A percentile compares a stretch with the other conserved stretches of the same genome.
Conservation (phyloP, 2,329 filamentous ascomycete genomes). For the Alternaria metachromatica region DNA sequence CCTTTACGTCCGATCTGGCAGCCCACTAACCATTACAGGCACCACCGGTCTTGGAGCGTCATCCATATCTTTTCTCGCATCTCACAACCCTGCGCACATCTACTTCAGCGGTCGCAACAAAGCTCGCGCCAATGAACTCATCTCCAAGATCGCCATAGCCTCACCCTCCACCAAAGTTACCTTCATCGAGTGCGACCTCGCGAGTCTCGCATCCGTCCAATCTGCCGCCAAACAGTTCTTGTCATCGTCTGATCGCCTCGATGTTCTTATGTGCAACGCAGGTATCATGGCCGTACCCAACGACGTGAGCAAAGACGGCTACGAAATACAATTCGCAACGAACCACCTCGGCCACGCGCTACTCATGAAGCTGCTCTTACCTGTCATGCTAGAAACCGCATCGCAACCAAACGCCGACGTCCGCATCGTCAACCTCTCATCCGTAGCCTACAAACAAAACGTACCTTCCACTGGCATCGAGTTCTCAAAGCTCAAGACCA, state of each 20-base stretch:
- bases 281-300: conserved; percentile 51
- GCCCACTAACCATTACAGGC: conserved; percentile 30
- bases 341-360: conserved; percentile 60
- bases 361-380: conserved; percentile 55
- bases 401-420: conserved; percentile 50
- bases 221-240: conserved; percentile 4
- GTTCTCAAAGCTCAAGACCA: conserved; percentile 24
- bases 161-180: conserved; percentile 45
- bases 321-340: conserved; percentile 59
- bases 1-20: not conserved
- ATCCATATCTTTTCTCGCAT: conserved; percentile 52
- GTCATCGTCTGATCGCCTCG: conserved; percentile 50
- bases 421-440: conserved; percentile 53
- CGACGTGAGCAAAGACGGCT: conserved; percentile 53
- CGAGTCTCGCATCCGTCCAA: conserved; percentile 5
- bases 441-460: conserved; percentile 32
- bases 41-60: conserved; percentile 57
- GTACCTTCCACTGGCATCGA: conserved; percentile 39
- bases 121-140: conserved; percentile 49
- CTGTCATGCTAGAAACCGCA: conserved; percentile 51
- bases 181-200: conserved; percentile 6
- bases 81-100: conserved; percentile 53
- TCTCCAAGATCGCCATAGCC: conserved; percentile 51
- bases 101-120: conserved; percentile 55
- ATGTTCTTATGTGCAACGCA: conserved; percentile 57